Percentiles rank a stretch among this genome's conserved stretches.
Conservation (phyloP, 1,284 basidiomycete genomes). For the Cryptococcus sp. region DNA sequence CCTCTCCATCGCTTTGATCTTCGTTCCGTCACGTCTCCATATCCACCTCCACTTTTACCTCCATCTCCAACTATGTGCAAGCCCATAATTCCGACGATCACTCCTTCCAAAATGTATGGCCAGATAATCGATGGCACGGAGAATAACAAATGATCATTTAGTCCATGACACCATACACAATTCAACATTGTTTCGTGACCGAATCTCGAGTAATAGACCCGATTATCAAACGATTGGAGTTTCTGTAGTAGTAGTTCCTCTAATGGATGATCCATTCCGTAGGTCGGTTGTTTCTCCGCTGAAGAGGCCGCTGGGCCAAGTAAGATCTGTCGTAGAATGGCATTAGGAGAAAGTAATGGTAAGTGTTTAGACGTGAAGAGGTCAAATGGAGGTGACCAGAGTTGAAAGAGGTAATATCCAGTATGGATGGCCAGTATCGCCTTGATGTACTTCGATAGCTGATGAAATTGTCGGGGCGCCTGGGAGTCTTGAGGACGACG, state of each 20-base stretch:
- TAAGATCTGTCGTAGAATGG: conserved; percentile 14
- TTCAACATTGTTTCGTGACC: conserved; percentile 24
- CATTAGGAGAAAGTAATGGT: conserved; percentile 17
- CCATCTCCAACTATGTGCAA: conserved; percentile 12
- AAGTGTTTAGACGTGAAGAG: conserved; percentile 22
- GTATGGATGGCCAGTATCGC: neutral
- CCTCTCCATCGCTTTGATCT: conserved; percentile 19
- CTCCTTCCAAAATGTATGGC: conserved; percentile 20
- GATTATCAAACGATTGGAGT: conserved; percentile 21
- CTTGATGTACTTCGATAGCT: neutral
- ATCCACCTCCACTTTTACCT: neutral
- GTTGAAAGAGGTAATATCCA: neutral
- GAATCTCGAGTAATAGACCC: conserved; percentile 29
- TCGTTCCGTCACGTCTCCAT: neutral
- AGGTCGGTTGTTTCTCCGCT: neutral
- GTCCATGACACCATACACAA: conserved; percentile 33
- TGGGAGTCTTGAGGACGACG: conserved; percentile 2
- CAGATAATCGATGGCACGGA: conserved; percentile 17
- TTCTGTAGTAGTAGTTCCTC: conserved; percentile 23
- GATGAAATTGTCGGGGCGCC: neutral
- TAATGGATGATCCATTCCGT: conserved; percentile 6
- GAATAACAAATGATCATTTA: conserved; percentile 25
- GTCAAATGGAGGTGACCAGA: conserved; percentile 28
- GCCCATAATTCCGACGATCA: conserved; percentile 24
- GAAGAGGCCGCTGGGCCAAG: neutral